Conservation (phyloP, 139 green algal genomes). For the Coccomyxa sp. region DNA sequence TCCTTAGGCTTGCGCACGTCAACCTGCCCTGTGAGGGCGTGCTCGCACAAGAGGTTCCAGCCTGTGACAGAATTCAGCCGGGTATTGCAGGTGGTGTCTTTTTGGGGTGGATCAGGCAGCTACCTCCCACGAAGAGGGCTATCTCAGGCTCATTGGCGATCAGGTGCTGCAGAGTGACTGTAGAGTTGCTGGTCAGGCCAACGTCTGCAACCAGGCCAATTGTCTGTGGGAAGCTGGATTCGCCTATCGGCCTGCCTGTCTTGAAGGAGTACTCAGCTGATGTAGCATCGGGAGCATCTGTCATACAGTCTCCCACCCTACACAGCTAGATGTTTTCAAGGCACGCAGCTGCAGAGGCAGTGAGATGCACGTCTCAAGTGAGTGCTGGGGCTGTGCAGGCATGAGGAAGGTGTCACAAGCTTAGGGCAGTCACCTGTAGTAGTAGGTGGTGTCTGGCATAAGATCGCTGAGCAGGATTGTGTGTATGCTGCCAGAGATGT, state of each 20-base stretch:
- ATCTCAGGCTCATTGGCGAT: background rate
- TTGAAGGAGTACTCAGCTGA: background rate
- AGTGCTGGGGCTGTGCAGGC: background rate
- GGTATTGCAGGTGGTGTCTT: background rate
- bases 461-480: background rate
- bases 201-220: constrained; percentile 55
- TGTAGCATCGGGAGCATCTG: background rate
- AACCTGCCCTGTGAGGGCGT: background rate
- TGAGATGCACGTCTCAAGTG: background rate
- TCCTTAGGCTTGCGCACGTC: background rate
- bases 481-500: background rate
- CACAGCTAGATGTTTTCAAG: background rate
- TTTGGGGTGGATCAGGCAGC: background rate
- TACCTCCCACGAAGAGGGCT: background rate
- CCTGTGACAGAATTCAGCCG: background rate
- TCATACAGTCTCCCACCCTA: background rate
- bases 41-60: background rate
- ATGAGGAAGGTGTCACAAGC: background rate
- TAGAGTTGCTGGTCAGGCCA: constrained; percentile 65
- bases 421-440: constrained; percentile 23
- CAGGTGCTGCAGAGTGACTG: constrained; percentile 52
- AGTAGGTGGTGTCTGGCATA: constrained; percentile 23
- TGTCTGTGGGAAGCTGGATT: constrained; percentile 16
- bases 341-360: background rate
- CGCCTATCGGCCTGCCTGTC: background rate